phyloP scores from a whole-genome alignment of 768 basidiomycete species.

The Crepidotus variabilis region DNA sequence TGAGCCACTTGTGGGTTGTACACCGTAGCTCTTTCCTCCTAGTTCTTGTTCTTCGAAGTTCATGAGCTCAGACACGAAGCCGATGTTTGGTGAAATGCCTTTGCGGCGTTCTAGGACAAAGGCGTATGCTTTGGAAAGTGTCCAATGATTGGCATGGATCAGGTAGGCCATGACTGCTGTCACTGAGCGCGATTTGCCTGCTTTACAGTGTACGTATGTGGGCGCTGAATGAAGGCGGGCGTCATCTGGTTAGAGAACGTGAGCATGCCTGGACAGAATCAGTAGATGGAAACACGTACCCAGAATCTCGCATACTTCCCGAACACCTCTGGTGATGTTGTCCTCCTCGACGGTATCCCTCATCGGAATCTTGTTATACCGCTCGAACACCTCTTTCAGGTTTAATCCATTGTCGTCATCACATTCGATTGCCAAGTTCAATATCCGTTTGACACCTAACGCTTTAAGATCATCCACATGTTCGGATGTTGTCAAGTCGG shows the following conservation, averaged over 20 bases:
- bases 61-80: conserved; percentile 97
- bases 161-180: conserved; percentile 97
- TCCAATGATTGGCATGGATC: conserved; percentile 97
- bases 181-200: conserved; percentile 92
- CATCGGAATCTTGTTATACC: conserved; percentile 87
- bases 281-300: conserved; percentile 48
- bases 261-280: not conserved
- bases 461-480: conserved; percentile 73
- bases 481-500: conserved; percentile 71
- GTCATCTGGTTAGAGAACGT: conserved; percentile 56
- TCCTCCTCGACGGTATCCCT: conserved; percentile 95
- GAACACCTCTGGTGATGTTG: conserved; percentile 74
- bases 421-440: conserved; percentile 92
- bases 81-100: conserved; percentile 95
- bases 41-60: conserved; percentile 91
- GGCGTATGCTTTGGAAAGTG: conserved; percentile 83
- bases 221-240: conserved; percentile 85
- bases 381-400: conserved; percentile 70
- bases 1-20: conserved; percentile 34
- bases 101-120: conserved; percentile 92
- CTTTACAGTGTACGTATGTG: conserved; percentile 95
- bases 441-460: conserved; percentile 79
- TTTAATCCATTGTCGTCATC: conserved; percentile 75
- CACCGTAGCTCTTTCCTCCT: conserved; percentile 71
- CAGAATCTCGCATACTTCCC: conserved; percentile 81